Percentiles rank a stretch among this genome's conserved stretches.
phyloP scores from a whole-genome alignment of 441 rosid species.

The Syzygium syzygioides region DNA sequence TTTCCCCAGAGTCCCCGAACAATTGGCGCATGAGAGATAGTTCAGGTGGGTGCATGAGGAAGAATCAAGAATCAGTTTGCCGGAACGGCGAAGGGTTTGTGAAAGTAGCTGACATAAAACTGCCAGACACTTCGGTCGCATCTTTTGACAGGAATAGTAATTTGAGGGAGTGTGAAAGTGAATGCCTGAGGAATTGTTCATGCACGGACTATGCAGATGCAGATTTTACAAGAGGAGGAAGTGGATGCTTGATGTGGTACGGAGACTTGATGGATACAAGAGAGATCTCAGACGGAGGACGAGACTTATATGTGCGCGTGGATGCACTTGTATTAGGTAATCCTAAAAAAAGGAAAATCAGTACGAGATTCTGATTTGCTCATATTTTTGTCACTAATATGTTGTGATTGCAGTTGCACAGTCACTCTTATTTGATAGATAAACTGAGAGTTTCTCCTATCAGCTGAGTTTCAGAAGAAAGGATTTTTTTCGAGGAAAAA shows the following conservation, averaged over 20 bases:
- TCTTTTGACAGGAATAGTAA: slow-evolving; percentile 36
- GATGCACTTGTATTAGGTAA: slow-evolving; percentile 18
- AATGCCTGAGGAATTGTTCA: slow-evolving; percentile 55
- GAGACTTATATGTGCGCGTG: slow-evolving; percentile 44
- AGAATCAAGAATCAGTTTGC: slow-evolving; percentile 25
- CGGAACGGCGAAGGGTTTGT: slow-evolving; percentile 51
- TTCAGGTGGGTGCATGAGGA: slow-evolving; percentile 46
- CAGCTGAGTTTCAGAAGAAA: no score
- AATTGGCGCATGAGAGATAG: slow-evolving; percentile 56
- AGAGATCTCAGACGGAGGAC: slow-evolving; percentile 25
- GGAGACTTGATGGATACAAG: slow-evolving; percentile 47
- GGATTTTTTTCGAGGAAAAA: slow-evolving; percentile 14
- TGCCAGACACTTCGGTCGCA: slow-evolving; percentile 46
- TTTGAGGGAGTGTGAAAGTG: slow-evolving; percentile 33
- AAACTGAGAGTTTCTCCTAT: no score
- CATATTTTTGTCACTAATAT: background rate
- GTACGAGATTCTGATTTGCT: background rate
- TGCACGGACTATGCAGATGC: slow-evolving; percentile 62
- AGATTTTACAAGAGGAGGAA: slow-evolving; percentile 24
- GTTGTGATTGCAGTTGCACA: background rate
- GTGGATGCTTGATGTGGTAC: slow-evolving; percentile 63
- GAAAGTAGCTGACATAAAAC: slow-evolving; percentile 36
- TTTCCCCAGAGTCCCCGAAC: slow-evolving; percentile 33
- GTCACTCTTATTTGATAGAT: background rate
- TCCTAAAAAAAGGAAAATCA: background rate